Base-by-base conservation (phyloP, 2,329 filamentous ascomycete genomes). In the Talaromyces atroroseus region DNA sequence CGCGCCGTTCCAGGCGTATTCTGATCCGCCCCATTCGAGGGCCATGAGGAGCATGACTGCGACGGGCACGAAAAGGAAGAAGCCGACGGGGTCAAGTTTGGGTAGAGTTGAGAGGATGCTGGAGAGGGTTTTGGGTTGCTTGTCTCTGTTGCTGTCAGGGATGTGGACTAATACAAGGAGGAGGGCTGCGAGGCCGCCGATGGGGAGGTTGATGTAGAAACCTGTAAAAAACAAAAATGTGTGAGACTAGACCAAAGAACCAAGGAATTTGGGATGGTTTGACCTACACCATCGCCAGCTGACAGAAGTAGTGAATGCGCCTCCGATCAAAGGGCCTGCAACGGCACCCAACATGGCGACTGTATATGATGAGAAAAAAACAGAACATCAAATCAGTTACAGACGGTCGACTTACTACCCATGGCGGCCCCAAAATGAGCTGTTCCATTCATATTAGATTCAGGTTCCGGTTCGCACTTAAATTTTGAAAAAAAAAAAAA, bases 321-420 rank as follows among this genome's bases (percentile, higher is more conserved):
- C 76, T 10, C 76, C 75, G n/a, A 78, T 59, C 3, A 78, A 57
- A 0, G 75, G 75, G 0, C 74, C 76, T 6, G 12, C 23, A 10
- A 48, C 53, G 10, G 32, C 20, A 6, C 53, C 53, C 3, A 55
- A 18, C 24, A 16, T 63, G 38, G 1, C 72, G 40, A 20, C 40
- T 26, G n/a, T n/a, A n/a, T n/a, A n/a, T n/a, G n/a, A 12, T 45
- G 23, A 11, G 26, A 10, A 53, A 18, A 29, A n/a, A 26, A n/a
- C 23, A 10, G 7, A 26, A 36, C 7, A n/a, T 20, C 8, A 18
- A 29, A 7, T 47, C 44, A 18, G 29, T 16, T 2, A 38, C 24
- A 54, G 61, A 16, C 24, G 8, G 8, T 29, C 4, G 14, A 54
- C 58, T 64, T 62, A 58, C 62, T 49, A 7, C 57, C 59, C 40